A percentile compares a stretch with the other conserved stretches of the same genome.
These are phyloP conservation scores for Monotropa hypopitys DNA, from an alignment of 179 eudicot species.

Conservation along the genomic window DNA sequence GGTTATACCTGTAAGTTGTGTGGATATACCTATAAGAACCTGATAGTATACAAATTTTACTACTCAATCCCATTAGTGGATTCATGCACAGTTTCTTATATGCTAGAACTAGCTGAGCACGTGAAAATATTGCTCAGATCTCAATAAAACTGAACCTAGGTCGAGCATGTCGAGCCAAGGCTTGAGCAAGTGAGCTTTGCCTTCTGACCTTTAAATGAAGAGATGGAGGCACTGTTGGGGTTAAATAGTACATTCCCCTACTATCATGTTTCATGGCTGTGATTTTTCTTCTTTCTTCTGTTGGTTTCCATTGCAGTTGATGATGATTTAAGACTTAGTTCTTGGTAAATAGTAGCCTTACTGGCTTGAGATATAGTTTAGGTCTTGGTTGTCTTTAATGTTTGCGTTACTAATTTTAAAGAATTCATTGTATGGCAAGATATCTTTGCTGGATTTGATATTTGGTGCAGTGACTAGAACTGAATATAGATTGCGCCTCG, in stretches of 20 bases:
- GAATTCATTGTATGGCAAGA: not conserved
- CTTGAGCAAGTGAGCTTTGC: not conserved
- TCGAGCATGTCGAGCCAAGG: not conserved
- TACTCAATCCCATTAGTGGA: not conserved
- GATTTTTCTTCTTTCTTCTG: not conserved
- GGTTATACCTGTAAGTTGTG: not conserved
- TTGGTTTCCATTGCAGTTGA: not conserved
- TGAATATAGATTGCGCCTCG: not conserved
- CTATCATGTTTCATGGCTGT: not conserved
- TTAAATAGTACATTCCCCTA: not conserved
- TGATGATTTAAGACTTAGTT: not conserved
- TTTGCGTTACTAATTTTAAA: not conserved
- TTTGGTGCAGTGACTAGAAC: not conserved
- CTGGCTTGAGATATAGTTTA: not conserved
- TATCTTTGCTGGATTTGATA: not conserved
- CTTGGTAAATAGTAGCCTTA: not conserved
- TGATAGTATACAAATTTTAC: not conserved
- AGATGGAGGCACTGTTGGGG: not conserved
- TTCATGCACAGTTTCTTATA: not conserved
- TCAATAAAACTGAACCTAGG: not conserved
- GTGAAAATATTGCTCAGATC: no score
- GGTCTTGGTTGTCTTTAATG: not conserved
- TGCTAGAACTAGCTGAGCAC: not conserved
- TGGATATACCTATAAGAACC: not conserved
- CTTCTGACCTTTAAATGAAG: not conserved